Evolutionary conservation across 192 early-diverging fungal genomes (phyloP).

Genomic region (Lobosporangium transversale): DNA sequence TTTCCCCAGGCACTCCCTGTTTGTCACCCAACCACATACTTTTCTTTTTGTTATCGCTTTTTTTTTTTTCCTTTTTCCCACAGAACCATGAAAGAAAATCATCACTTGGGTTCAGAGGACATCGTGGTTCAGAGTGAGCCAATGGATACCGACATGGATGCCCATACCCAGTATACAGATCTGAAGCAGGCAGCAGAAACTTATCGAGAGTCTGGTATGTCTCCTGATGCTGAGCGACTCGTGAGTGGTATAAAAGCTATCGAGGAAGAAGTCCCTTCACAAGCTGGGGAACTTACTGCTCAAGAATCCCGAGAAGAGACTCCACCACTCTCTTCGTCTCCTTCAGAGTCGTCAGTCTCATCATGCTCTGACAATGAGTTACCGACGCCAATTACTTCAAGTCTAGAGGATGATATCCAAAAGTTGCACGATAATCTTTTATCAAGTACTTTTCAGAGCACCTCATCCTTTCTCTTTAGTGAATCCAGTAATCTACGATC

Average conservation of each 20-base stretch:
- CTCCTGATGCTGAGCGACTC: too few species aligned
- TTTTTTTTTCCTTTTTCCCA: constrained; percentile 2
- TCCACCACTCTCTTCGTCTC: not conserved
- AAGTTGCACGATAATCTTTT: too few species aligned
- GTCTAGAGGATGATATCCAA: too few species aligned
- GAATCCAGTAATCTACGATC: too few species aligned
- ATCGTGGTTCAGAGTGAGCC: too few species aligned
- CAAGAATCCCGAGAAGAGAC: not conserved
- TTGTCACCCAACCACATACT: not conserved
- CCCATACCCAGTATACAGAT: too few species aligned
- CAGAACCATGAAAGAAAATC: constrained; percentile 15
- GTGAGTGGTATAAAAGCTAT: not conserved
- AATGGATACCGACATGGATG: too few species aligned
- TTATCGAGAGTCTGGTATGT: too few species aligned
- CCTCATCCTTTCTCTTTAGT: too few species aligned
- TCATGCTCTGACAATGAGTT: not conserved
- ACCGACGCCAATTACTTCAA: not conserved
- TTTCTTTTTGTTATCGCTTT: constrained; percentile 1
- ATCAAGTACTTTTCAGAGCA: too few species aligned
- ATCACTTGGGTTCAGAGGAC: constrained; percentile 17
- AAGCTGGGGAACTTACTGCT: too few species aligned
- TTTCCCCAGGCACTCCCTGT: not conserved
- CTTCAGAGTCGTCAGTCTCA: not conserved
- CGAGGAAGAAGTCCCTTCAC: not conserved
- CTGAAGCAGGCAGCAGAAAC: too few species aligned